These are phyloP conservation scores for Catunica adiposa DNA, from an alignment of 2,329 filamentous ascomycete species.

Conservation along the genomic window DNA sequence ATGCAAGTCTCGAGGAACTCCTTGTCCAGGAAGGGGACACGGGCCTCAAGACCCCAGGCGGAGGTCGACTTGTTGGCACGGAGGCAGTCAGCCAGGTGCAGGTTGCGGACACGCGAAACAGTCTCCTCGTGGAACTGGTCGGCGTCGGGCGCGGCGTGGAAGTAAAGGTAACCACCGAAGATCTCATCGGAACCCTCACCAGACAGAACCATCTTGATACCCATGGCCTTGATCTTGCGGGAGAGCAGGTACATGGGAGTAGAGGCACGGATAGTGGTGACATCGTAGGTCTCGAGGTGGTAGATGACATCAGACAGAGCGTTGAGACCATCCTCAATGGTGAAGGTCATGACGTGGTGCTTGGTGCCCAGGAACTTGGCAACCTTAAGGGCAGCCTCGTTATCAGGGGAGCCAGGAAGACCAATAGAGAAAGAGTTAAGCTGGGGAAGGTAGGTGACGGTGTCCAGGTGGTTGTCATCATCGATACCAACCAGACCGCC, in stretches of 20 bases:
- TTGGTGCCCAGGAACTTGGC: constrained; percentile 94
- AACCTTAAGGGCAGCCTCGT: constrained; percentile 77
- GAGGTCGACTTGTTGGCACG: constrained; percentile 98
- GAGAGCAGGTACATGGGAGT: constrained; percentile 97
- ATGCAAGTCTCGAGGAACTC: constrained; percentile 84
- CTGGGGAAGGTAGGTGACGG: constrained; percentile 79
- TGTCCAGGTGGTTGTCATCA: constrained; percentile 75
- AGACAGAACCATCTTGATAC: constrained; percentile 97
- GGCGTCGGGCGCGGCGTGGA: constrained; percentile 84
- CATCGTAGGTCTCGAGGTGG: constrained; percentile 94
- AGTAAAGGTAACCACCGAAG: constrained; percentile 96
- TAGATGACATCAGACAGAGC: constrained; percentile 95
- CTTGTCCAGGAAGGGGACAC: constrained; percentile 96
- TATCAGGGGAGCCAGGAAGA: constrained; percentile 81
- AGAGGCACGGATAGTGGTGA: constrained; percentile 94
- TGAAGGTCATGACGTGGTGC: constrained; percentile 97
- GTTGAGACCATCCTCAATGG: constrained; percentile 91
- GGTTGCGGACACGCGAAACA: constrained; percentile 84
- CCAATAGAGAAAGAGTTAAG: constrained; percentile 99
- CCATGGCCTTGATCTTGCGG: constrained; percentile 98
- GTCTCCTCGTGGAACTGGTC: constrained; percentile 92
- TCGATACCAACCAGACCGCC: constrained; percentile 77
- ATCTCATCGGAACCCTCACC: constrained; percentile 97
- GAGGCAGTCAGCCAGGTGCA: constrained; percentile 90
- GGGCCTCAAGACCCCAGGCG: constrained; percentile 93